Evolutionary conservation across 306 rosid species (phyloP).

Genomic region (Hippophae tibetana): DNA sequence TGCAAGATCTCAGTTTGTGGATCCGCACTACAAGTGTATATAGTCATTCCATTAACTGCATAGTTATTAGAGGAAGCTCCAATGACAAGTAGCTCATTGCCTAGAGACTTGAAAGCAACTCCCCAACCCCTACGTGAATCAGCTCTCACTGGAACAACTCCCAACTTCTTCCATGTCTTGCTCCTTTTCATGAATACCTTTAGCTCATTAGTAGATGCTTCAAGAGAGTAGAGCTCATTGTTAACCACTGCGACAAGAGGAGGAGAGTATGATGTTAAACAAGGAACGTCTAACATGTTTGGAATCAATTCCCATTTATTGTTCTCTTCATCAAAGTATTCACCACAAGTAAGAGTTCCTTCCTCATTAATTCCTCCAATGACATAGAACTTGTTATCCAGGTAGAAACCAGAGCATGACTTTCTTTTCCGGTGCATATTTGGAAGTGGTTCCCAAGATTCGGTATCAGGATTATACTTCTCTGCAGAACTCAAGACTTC

Average conservation of each 20-base stretch:
- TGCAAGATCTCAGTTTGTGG: conserved; percentile 36
- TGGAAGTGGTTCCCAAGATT: conserved; percentile 58
- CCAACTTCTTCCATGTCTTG: conserved; percentile 57
- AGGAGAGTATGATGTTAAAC: conserved; percentile 32
- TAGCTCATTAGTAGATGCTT: conserved; percentile 49
- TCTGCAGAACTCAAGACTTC: conserved; percentile 47
- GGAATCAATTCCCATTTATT: conserved; percentile 54
- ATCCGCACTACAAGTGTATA: conserved; percentile 53
- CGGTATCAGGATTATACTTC: conserved; percentile 42
- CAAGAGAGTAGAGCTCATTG: conserved; percentile 53
- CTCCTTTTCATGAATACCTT: conserved; percentile 43
- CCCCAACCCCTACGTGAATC: conserved; percentile 68
- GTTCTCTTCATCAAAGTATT: conserved; percentile 43
- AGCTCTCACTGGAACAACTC: conserved; percentile 60
- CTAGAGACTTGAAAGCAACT: conserved; percentile 70
- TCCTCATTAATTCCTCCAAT: conserved; percentile 62
- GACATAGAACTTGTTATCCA: conserved; percentile 65
- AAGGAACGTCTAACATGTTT: conserved; percentile 35
- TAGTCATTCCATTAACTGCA: conserved; percentile 23
- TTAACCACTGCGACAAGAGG: conserved; percentile 73
- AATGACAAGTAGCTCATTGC: conserved; percentile 61
- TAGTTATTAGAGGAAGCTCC: conserved; percentile 35
- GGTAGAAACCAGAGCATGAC: conserved; percentile 63
- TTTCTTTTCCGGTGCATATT: conserved; percentile 45
- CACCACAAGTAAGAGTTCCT: conserved; percentile 49